Percentiles rank a stretch among this genome's conserved stretches.
phyloP scores from a whole-genome alignment of 2,329 filamentous ascomycete species.

The Exophiala mesophila region DNA sequence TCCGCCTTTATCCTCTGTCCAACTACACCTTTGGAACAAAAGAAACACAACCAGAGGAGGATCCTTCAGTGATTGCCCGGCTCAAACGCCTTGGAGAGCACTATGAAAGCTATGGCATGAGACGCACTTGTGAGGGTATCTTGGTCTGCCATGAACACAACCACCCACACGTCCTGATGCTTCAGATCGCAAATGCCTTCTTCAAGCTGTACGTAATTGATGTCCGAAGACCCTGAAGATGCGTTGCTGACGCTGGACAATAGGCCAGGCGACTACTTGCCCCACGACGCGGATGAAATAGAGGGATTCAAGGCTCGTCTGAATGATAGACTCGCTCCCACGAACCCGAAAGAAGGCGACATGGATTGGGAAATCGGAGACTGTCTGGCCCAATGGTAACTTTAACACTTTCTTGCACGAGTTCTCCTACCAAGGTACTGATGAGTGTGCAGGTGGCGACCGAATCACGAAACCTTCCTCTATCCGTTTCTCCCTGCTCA shows the following conservation, averaged over 20 bases:
- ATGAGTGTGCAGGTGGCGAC: constrained; percentile 61
- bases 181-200: constrained; percentile 98
- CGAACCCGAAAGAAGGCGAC: constrained; percentile 67
- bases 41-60: constrained; percentile 96
- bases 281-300: constrained; percentile 79
- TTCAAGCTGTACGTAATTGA: constrained; percentile 70
- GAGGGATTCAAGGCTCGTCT: constrained; percentile 90
- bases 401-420: neutral
- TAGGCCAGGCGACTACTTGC: constrained; percentile 86
- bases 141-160: constrained; percentile 98
- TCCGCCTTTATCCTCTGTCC: constrained; percentile 87
- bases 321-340: constrained; percentile 88
- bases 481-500: constrained; percentile 97
- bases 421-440: neutral
- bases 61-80: constrained; percentile 88
- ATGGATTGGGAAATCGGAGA: constrained; percentile 88
- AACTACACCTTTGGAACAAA: constrained; percentile 99
- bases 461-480: constrained; percentile 99
- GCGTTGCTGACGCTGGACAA: constrained; percentile 1
- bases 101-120: constrained; percentile 88
- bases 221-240: neutral
- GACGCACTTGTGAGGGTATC: constrained; percentile 92
- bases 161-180: constrained; percentile 96
- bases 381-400: constrained; percentile 81
- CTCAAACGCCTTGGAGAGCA: constrained; percentile 94